A percentile compares a stretch with the other conserved stretches of the same genome.
Evolutionary conservation across 495 filamentous ascomycete species (phyloP).

Genomic region (Pyronema omphalodes): DNA sequence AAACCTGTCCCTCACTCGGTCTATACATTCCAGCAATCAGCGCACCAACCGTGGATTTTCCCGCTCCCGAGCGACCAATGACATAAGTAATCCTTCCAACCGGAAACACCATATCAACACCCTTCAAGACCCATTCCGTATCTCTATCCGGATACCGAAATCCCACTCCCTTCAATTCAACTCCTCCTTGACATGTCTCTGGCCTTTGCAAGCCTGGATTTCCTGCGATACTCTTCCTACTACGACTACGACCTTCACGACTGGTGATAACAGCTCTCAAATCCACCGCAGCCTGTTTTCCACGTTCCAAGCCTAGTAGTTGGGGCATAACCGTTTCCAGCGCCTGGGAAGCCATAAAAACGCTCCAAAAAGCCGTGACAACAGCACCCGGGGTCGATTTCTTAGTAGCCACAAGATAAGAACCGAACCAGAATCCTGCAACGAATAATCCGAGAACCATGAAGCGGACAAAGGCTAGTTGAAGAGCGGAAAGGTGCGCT

Average conservation of each 20-base stretch:
- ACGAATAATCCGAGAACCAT: constrained; percentile 68
- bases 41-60: constrained; percentile 78
- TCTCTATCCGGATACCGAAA: constrained; percentile 73
- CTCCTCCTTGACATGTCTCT: constrained; percentile 39
- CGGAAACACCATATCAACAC: constrained; percentile 46
- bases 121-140: constrained; percentile 39
- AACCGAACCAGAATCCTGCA: constrained; percentile 81
- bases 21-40: constrained; percentile 62
- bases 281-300: constrained; percentile 49
- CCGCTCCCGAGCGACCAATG: constrained; percentile 73
- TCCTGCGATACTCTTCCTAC: constrained; percentile 3
- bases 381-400: constrained; percentile 45
- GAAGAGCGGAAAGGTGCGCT: constrained; percentile 45
- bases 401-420: constrained; percentile 38
- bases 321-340: constrained; percentile 56
- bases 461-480: constrained; percentile 54
- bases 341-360: constrained; percentile 54
- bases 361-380: constrained; percentile 71
- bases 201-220: constrained; percentile 18
- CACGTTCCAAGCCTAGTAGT: constrained; percentile 58
- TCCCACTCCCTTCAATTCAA: constrained; percentile 53
- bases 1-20: constrained; percentile 44
- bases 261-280: constrained; percentile 33
- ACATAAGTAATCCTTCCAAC: constrained; percentile 62
- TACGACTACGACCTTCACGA: constrained; percentile 10